These are phyloP conservation scores for Effrenium voratum DNA, from an alignment of 73 alveolate species.

Conservation along the genomic window DNA sequence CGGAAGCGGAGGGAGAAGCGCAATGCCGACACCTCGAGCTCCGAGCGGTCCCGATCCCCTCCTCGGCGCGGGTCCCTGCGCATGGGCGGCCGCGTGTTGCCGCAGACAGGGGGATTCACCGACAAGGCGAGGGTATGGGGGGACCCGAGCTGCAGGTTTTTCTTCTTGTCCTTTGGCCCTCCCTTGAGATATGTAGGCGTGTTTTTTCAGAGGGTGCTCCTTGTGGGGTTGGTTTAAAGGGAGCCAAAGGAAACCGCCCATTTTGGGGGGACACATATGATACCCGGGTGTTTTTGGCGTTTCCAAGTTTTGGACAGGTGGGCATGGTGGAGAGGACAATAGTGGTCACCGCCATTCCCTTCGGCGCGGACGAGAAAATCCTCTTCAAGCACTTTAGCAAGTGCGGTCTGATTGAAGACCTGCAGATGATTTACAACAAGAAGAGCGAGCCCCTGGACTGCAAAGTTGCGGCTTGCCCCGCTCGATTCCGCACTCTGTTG, in stretches of 20 bases:
- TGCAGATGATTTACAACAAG: constrained; percentile 70
- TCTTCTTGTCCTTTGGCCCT: too few species aligned
- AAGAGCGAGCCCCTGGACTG: constrained; percentile 36
- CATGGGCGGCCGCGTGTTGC: constrained; percentile 67
- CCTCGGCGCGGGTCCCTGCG: constrained; percentile 33
- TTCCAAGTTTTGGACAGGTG: too few species aligned
- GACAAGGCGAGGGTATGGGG: constrained; percentile 7
- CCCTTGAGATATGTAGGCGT: too few species aligned
- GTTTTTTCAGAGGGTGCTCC: too few species aligned
- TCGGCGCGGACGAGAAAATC: constrained; percentile 66
- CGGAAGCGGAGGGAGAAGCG: constrained; percentile 22
- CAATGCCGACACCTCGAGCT: background rate
- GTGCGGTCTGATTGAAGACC: constrained; percentile 72
- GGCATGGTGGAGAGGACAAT: constrained; percentile 70
- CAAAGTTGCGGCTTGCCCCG: too few species aligned
- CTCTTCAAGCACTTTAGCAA: constrained; percentile 88
- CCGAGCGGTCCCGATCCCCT: constrained; percentile 31
- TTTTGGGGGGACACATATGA: too few species aligned
- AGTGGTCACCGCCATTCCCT: constrained; percentile 83
- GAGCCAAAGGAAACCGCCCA: too few species aligned
- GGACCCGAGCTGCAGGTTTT: too few species aligned
- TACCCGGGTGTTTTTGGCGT: too few species aligned
- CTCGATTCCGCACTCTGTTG: too few species aligned
- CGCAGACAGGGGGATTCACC: constrained; percentile 92
- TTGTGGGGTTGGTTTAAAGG: background rate